phyloP scores from a whole-genome alignment of 1,284 basidiomycete genomes.

The Jaminaea rosea region DNA sequence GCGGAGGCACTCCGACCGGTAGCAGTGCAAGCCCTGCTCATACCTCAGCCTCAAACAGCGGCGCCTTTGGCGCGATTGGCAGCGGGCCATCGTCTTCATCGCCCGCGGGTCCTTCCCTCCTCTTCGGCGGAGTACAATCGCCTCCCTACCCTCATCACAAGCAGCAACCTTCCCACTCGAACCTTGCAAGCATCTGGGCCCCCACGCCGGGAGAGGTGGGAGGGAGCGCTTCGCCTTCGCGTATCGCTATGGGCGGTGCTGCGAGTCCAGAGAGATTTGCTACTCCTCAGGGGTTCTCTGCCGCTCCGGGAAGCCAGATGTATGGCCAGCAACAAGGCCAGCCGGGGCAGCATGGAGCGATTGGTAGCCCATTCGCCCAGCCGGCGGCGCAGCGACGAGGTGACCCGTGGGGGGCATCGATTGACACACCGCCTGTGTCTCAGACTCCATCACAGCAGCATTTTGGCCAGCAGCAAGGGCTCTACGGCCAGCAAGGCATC shows the following conservation, averaged over 20 bases:
- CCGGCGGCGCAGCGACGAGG: too few species aligned
- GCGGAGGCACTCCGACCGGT: conserved; percentile 6
- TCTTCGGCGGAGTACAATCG: conserved; percentile 1
- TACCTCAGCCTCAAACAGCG: background rate
- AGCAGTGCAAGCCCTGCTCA: background rate
- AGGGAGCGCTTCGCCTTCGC: background rate
- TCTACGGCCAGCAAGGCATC: too few species aligned
- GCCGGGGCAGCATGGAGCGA: background rate
- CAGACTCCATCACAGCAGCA: too few species aligned
- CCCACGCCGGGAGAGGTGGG: background rate
- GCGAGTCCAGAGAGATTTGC: background rate
- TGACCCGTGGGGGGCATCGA: too few species aligned
- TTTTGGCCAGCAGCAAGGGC: too few species aligned
- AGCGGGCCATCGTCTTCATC: background rate
- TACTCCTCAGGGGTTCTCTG: too few species aligned
- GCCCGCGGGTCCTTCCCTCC: background rate
- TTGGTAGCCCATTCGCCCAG: too few species aligned
- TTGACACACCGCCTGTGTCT: background rate
- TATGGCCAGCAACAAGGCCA: background rate
- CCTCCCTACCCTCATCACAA: background rate
- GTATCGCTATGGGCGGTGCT: background rate
- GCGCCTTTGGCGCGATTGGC: background rate
- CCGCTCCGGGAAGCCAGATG: too few species aligned
- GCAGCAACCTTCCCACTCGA: conserved; percentile 1
- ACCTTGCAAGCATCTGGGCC: background rate